Base-by-base conservation (phyloP, 768 basidiomycete genomes). In the Dioszegia aurantiaca region DNA sequence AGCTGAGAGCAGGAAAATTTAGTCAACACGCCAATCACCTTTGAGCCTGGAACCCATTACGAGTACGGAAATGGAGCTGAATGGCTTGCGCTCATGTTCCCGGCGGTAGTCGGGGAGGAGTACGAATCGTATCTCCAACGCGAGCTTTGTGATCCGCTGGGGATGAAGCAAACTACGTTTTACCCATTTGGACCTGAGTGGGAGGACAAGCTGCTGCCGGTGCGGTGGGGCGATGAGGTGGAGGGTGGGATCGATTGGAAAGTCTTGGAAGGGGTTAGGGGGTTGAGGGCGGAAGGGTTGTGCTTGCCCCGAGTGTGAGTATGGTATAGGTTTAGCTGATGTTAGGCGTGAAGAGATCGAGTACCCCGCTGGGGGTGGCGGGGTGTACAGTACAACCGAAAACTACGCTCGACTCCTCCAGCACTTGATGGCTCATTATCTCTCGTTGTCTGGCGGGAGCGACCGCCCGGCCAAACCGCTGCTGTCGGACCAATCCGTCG, bases 291-390 rank as follows among this genome's bases (percentile, higher is more conserved):
- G 23, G 51, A 53, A 24, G 51, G 51, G 4, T 42, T 73, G 40
- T 71, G 63, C n/a, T 48, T 73, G n/a, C 72, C 72, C 16, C 47
- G 72, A 23, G 55, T 27, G 72, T 67, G 49, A 62, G 56, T 63
- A 16, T 16, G 11, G 40, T 14, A 30, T 26, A 17, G 42, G n/a
- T 14, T 8, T 9, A 12, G 37, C 31, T 43, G 23, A 51, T 46
- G 9, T 36, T 42, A 71, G 64, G 1, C 56, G 46, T 12, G 52
- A 33, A 41, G 68, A 68, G 27, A 70, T 74, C 33, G 70, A 72
- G 40, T 71, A 74, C 49, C 72, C 72, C 2, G 70, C 61, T 4
- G 72, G 64, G 1, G 72, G 72, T 4, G 72, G 72, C 4, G 72
- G 72, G 2, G 56, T 74, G 16, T 71, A 66, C 60, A 61, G 63